Percentiles rank a stretch among this genome's conserved stretches.
Evolutionary conservation across 345 rosid genomes (phyloP).

Genomic region (Stellera chamaejasme): DNA sequence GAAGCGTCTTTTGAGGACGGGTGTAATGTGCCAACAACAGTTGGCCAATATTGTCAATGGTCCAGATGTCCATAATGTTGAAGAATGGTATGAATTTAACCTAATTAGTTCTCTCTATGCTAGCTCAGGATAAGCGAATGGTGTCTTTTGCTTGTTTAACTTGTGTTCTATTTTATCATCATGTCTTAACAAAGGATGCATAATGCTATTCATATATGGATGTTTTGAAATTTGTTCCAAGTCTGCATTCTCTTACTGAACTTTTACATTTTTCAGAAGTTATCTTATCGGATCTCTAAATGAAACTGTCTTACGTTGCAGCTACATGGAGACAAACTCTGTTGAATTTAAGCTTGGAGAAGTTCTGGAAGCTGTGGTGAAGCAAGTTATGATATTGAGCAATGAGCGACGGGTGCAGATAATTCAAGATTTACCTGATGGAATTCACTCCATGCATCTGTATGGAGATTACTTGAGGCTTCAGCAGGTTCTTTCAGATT

Average conservation of each 20-base stretch:
- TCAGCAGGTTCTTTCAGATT: constrained; percentile 74
- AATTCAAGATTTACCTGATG: constrained; percentile 38
- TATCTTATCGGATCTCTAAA: no score
- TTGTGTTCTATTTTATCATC: no score
- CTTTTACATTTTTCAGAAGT: background rate
- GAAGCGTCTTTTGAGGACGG: constrained; percentile 43
- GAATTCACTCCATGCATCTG: constrained; percentile 40
- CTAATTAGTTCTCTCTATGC: background rate
- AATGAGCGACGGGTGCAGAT: constrained; percentile 48
- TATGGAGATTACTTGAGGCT: constrained; percentile 72
- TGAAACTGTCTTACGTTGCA: constrained; percentile 14
- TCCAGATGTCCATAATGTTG: constrained; percentile 59
- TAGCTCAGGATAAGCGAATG: no score
- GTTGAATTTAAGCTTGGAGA: constrained; percentile 57
- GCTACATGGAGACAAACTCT: constrained; percentile 45
- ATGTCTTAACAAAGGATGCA: no score
- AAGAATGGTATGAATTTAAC: constrained; percentile 49
- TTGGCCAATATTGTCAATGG: constrained; percentile 51
- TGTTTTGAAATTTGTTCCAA: no score
- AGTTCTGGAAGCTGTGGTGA: constrained; percentile 43
- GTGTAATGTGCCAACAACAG: constrained; percentile 55
- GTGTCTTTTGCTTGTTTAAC: no score
- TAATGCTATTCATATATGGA: no score
- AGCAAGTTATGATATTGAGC: constrained; percentile 56
- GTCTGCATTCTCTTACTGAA: background rate